Conservation (phyloP, 768 basidiomycete species). For the Termitomyces sp. region DNA sequence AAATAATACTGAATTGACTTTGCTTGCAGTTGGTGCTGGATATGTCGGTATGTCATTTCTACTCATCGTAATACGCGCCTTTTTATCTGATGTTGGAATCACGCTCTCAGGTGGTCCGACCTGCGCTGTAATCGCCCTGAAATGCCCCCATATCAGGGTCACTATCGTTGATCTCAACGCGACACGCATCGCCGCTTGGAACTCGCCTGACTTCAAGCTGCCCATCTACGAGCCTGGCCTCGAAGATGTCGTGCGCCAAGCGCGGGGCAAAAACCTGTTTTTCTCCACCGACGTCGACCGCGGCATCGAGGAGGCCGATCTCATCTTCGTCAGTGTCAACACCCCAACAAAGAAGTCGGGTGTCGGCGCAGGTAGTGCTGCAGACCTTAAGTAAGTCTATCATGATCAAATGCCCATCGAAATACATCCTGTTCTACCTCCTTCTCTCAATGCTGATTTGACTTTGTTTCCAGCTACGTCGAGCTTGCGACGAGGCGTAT, state of each 20-base stretch:
- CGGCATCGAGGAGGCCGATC: slow-evolving; percentile 89
- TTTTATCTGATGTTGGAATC: neutral
- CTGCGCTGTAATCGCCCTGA: slow-evolving; percentile 90
- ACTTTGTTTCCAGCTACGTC: slow-evolving; percentile 65
- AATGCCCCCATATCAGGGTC: slow-evolving; percentile 88
- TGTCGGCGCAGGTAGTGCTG: slow-evolving; percentile 96
- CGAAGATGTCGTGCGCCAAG: slow-evolving; percentile 80
- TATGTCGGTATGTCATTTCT: slow-evolving; percentile 70
- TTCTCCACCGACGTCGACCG: slow-evolving; percentile 95
- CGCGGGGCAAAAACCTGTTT: slow-evolving; percentile 93
- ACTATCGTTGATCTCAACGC: slow-evolving; percentile 99
- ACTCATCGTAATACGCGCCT: neutral
- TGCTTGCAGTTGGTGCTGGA: slow-evolving; percentile 69
- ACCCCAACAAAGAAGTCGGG: slow-evolving; percentile 98
- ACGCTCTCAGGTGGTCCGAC: slow-evolving; percentile 75
- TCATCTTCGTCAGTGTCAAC: slow-evolving; percentile 98
- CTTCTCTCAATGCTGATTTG: neutral
- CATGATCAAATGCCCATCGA: neutral
- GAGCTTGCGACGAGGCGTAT: slow-evolving; percentile 96
- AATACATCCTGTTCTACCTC: neutral
- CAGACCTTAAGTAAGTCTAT: slow-evolving; percentile 82
- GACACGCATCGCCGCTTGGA: slow-evolving; percentile 95
- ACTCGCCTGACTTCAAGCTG: slow-evolving; percentile 73
- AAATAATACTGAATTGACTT: slow-evolving; percentile 11
- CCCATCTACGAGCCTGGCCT: slow-evolving; percentile 99